phyloP scores from a whole-genome alignment of 176 grass and related monocot species.

The Stipa capillata region DNA sequence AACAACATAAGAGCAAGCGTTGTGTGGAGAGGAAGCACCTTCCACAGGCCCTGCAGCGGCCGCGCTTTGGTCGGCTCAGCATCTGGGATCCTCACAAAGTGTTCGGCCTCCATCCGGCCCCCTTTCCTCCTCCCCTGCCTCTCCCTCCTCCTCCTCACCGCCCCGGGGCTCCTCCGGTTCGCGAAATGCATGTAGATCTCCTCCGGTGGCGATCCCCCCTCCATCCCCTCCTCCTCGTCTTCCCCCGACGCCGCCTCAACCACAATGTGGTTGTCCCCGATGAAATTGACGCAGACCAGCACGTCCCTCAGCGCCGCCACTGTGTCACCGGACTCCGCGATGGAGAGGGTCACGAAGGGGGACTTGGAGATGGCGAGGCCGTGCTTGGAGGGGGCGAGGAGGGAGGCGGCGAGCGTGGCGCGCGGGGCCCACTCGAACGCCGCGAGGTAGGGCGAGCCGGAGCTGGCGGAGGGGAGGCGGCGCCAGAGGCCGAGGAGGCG shows the following conservation, averaged over 20 bases:
- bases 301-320: slow-evolving; percentile 27
- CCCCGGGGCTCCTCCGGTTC: slow-evolving; percentile 41
- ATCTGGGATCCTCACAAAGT: slow-evolving; percentile 50
- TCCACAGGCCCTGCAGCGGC: slow-evolving; percentile 63
- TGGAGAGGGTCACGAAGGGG: slow-evolving; percentile 47
- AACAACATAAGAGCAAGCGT: not conserved
- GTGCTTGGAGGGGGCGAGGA: slow-evolving; percentile 18
- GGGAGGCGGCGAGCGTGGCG: slow-evolving; percentile 37
- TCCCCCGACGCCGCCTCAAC: slow-evolving; percentile 29
- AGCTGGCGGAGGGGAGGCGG: slow-evolving; percentile 13
- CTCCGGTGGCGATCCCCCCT: slow-evolving; percentile 45
- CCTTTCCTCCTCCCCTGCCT: slow-evolving; percentile 30
- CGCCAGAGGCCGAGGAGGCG: slow-evolving; percentile 55
- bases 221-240: slow-evolving; percentile 21
- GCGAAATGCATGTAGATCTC: slow-evolving; percentile 66
- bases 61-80: slow-evolving; percentile 29
- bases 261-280: slow-evolving; percentile 47
- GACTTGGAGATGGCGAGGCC: slow-evolving; percentile 24
- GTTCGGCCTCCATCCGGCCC: slow-evolving; percentile 26
- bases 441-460: slow-evolving; percentile 12
- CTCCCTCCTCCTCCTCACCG: slow-evolving; percentile 34
- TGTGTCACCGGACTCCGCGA: slow-evolving; percentile 34
- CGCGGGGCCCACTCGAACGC: slow-evolving; percentile 57
- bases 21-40: slow-evolving; percentile 41
- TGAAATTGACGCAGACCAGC: slow-evolving; percentile 47